A percentile compares a stretch with the other conserved stretches of the same genome.
Conservation (phyloP, 2,329 filamentous ascomycete genomes). For the Penicillium frequentans region DNA sequence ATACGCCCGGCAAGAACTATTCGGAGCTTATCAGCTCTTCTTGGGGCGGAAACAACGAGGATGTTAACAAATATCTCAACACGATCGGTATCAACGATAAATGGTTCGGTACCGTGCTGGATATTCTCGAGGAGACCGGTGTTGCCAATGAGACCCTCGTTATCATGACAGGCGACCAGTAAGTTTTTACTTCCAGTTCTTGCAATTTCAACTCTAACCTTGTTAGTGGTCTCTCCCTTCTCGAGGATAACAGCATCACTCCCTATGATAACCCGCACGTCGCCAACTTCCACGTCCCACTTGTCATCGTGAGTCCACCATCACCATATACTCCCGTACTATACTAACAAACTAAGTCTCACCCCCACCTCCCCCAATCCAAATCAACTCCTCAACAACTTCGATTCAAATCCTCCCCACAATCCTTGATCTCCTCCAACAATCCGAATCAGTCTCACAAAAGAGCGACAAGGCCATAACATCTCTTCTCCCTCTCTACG, state of each 20-base stretch:
- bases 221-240: constrained; percentile 21
- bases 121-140: constrained; percentile 27
- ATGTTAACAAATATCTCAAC: constrained; percentile 30
- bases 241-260: constrained; percentile 26
- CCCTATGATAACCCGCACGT: constrained; percentile 29
- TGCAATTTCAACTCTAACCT: background rate
- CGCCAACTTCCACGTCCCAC: constrained; percentile 27
- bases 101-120: constrained; percentile 28
- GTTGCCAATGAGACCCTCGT: constrained; percentile 31
- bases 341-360: constrained; percentile 4
- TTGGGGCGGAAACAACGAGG: constrained; percentile 17
- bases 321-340: background rate
- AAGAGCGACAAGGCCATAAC: constrained; percentile 32
- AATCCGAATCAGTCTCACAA: constrained; percentile 42
- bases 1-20: constrained; percentile 21
- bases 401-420: constrained; percentile 46
- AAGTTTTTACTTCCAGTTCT: background rate
- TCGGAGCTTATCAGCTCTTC: constrained; percentile 20
- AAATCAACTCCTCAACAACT: constrained; percentile 20
- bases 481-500: constrained; percentile 47
- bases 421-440: constrained; percentile 47
- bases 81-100: constrained; percentile 27
- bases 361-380: constrained; percentile 23
- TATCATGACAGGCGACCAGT: constrained; percentile 30
- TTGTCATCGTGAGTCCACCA: constrained; percentile 16